Conservation (phyloP, 345 rosid genomes). For the Brassica incana region DNA sequence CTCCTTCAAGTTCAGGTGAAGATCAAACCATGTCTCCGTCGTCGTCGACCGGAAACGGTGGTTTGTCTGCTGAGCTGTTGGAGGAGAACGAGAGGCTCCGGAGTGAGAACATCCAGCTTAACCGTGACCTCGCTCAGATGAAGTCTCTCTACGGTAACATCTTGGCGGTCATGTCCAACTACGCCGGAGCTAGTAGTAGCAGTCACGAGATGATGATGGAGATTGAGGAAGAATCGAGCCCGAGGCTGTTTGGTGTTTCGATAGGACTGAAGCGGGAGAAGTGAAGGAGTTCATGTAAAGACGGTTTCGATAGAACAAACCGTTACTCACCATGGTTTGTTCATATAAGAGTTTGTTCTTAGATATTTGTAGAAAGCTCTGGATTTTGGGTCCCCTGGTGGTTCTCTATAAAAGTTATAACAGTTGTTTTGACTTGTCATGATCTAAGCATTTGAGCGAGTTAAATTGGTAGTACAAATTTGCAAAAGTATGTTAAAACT, state of each 20-base stretch:
- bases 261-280: slow-evolving; percentile 63
- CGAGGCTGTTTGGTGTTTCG: slow-evolving; percentile 70
- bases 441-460: no score
- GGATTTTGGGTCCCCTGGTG: no score
- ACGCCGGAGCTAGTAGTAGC: slow-evolving; percentile 31
- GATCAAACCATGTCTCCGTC: slow-evolving; percentile 60
- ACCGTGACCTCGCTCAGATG: slow-evolving; percentile 65
- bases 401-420: no score
- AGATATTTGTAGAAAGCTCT: no score
- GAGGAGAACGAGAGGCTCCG: slow-evolving; percentile 80
- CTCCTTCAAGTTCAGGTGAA: slow-evolving; percentile 62
- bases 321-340: no score
- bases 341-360: no score
- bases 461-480: no score
- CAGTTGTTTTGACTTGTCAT: no score
- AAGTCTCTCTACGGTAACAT: slow-evolving; percentile 64
- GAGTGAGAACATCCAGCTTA: slow-evolving; percentile 63
- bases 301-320: not conserved
- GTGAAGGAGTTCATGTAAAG: slow-evolving; percentile 24
- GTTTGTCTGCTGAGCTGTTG: slow-evolving; percentile 49
- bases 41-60: slow-evolving; percentile 26
- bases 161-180: slow-evolving; percentile 51
- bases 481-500: no score
- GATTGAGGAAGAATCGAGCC: slow-evolving; percentile 29
- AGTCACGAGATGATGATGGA: not conserved